Percentiles rank a stretch among this genome's conserved stretches.
phyloP scores from a whole-genome alignment of 2,329 filamentous ascomycete species.

The Trichophyton mentagrophytes region DNA sequence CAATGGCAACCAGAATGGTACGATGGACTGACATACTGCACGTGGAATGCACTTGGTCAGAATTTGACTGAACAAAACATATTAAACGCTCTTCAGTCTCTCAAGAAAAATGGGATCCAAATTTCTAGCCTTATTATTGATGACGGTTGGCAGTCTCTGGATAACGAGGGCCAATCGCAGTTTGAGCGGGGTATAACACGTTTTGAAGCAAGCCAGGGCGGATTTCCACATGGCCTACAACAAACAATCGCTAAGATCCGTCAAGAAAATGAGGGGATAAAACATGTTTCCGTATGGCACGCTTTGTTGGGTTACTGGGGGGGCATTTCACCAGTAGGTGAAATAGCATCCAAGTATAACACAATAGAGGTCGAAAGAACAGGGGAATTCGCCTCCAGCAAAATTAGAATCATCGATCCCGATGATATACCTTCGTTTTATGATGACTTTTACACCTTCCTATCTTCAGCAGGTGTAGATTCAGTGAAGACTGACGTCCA shows the following conservation, averaged over 20 bases:
- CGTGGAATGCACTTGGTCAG: conserved; percentile 88
- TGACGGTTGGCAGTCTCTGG: conserved; percentile 85
- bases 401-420: conserved; percentile 59
- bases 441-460: conserved; percentile 79
- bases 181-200: conserved; percentile 53
- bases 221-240: conserved; percentile 71
- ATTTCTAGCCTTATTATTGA: conserved; percentile 86
- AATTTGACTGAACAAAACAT: conserved; percentile 70
- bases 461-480: conserved; percentile 61
- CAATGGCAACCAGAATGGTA: conserved; percentile 79
- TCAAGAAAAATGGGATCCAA: conserved; percentile 60
- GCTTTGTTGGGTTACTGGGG: conserved; percentile 84
- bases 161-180: conserved; percentile 41
- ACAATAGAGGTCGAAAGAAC: conserved; percentile 49
- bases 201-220: conserved; percentile 70
- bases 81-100: conserved; percentile 55
- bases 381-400: conserved; percentile 44
- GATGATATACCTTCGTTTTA: conserved; percentile 68
- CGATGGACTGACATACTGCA: conserved; percentile 87
- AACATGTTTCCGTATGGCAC: conserved; percentile 89
- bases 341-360: conserved; percentile 65
- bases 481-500: conserved; percentile 89
- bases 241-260: conserved; percentile 58
- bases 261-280: conserved; percentile 54
- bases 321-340: conserved; percentile 61